A percentile compares a stretch with the other conserved stretches of the same genome.
These are phyloP conservation scores for Dactylorhiza incarnata DNA, from an alignment of 106 monocot species.

Conservation along the genomic window DNA sequence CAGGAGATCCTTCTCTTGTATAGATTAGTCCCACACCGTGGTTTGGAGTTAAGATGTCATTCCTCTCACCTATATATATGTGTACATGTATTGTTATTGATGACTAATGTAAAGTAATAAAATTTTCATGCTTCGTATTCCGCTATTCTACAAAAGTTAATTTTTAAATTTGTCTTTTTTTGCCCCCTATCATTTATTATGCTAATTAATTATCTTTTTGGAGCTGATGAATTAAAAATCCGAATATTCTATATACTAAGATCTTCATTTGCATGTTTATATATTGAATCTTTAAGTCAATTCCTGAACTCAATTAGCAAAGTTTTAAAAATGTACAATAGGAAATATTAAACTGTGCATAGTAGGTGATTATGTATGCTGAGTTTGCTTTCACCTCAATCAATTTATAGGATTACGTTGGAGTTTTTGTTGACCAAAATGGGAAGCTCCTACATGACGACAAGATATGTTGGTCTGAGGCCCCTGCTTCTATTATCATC, in stretches of 20 bases:
- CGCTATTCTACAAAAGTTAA: neutral
- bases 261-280: neutral
- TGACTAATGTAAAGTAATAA: too few relatives aligned
- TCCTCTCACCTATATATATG: too few relatives aligned
- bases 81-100: too few relatives aligned
- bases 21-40: too few relatives aligned
- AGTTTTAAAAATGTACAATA: neutral
- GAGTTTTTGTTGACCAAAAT: conserved; percentile 99
- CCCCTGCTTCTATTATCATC: conserved; percentile 67
- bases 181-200: neutral
- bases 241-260: neutral
- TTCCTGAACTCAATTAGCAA: neutral
- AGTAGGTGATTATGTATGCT: neutral
- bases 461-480: conserved; percentile 89
- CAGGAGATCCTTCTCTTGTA: too few relatives aligned
- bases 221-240: neutral
- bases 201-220: neutral
- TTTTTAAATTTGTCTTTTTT: neutral
- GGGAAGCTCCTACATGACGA: conserved; percentile 97
- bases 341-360: neutral
- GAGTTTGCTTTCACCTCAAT: neutral
- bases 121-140: too few relatives aligned
- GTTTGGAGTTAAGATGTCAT: too few relatives aligned
- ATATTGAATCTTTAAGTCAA: neutral
- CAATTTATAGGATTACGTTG: conserved; percentile 76